Evolutionary conservation across 306 rosid species (phyloP).

Genomic region (Adenanthera pavonina): DNA sequence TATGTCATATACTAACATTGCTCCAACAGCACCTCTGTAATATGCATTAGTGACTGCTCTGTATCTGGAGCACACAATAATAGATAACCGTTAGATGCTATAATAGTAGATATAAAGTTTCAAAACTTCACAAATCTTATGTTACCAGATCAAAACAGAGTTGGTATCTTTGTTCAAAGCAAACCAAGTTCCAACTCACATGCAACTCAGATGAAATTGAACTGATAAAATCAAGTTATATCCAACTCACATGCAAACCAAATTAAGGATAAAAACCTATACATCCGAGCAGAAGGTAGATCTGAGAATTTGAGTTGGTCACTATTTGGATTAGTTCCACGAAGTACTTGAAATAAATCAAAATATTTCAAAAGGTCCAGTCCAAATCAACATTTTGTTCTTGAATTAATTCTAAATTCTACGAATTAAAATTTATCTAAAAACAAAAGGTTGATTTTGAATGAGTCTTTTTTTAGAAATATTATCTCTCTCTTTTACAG

Average conservation of each 20-base stretch:
- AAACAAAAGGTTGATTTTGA: background rate
- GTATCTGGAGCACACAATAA: conserved; percentile 53
- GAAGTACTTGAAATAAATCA: background rate
- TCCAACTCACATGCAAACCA: conserved; percentile 13
- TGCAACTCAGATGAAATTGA: background rate
- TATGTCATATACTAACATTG: conserved; percentile 90
- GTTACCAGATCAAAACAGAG: background rate
- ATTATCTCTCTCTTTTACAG: background rate
- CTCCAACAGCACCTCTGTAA: conserved; percentile 93
- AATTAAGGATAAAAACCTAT: background rate
- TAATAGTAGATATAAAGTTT: conserved; percentile 8
- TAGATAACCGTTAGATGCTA: conserved; percentile 20
- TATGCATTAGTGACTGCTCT: conserved; percentile 95
- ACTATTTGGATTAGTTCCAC: background rate
- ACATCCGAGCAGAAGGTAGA: conserved; percentile 10
- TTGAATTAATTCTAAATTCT: background rate
- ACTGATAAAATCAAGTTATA: background rate
- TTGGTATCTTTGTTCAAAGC: background rate
- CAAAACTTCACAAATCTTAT: background rate
- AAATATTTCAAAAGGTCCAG: background rate
- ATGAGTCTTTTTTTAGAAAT: background rate
- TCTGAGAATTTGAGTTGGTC: background rate
- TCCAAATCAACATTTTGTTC: background rate
- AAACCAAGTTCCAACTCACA: background rate
- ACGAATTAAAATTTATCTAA: background rate